Evolutionary conservation across 192 early-diverging fungal species (phyloP), one percentile per base, ranked within the genome.

Genomic region (Coemansia sp.): DNA sequence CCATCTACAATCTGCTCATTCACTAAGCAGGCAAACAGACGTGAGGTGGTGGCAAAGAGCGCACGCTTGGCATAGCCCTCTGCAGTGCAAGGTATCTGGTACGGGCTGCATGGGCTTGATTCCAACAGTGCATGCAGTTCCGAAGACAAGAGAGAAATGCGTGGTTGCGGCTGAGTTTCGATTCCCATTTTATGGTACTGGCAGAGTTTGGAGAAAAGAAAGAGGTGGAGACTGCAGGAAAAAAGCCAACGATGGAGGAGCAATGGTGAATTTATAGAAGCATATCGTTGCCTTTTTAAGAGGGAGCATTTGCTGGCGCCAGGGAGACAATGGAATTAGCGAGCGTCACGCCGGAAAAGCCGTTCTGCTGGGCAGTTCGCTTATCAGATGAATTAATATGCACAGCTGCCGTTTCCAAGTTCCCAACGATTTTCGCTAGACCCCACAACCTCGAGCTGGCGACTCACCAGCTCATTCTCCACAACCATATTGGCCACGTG

Each of bases 21-120:
- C 19, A 80, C 78, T 5, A 84, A 56, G 33, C 84, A 86, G 5
- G 76, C 46, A 16, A 86, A 53, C 5, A 86, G 64, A n/a, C 86
- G 78, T 9, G 84, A 83, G 7, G 65, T 55, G 1, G 80, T 81
- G 48, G 84, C 82, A 57, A 81, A 79, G 28, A 65, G 49, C 5
- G 78, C 63, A n/a, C 71, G 73, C 42, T 51, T 37, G 44, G 48
- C 43, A 53, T 59, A 62, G 10, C 67, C 66, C 5, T 61, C 61
- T 14, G 57, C 39, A 8, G 65, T 63, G 16, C 30, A 61, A 11
- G 66, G 55, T 2, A 62, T 23, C 12, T 33, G 36, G 51, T 57
- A 69, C 3, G 62, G 62, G 15, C 33, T 23, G 55, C 41, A 43
- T n/a, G 40, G 7, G 3, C 35, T 39, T 1, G 60, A 57, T 3